Base-by-base conservation (phyloP, 2,329 filamentous ascomycete genomes). In the Xylariaceae sp. region DNA sequence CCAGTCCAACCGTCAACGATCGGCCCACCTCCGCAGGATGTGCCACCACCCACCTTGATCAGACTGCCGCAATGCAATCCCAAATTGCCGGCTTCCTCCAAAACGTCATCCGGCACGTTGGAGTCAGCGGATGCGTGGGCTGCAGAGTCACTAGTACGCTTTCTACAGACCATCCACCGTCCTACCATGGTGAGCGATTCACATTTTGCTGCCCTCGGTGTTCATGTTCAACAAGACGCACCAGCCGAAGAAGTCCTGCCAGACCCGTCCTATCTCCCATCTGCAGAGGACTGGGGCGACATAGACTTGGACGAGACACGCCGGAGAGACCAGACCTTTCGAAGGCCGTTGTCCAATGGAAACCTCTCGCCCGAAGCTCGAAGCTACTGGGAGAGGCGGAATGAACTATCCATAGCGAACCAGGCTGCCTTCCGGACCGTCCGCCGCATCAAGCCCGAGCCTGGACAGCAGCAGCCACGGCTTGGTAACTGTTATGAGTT, bases 401-500 rank as follows among this genome's bases (percentile, higher is more conserved):
- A 67, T 29, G 79, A 83, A 61, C 68, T 84, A 7, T 72, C 70
- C 13, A 69, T 72, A 39, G 51, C 64, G 18, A 84, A 84, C 47
- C 70, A 76, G 32, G 67, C 73, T 31, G 80, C 79, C 7, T 84
- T 81, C 55, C 74, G 78, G 19, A 78, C 77, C 1, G 72, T 83
- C 41, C 73, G 79, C 18, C 73, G 80, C 34, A 65, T 82, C n/a
- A 68, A 71, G 4, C 64, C 75, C 1, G 69, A 71, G 26, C 71
- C 70, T 31, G 80, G 79, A 31, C 72, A 73, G 52, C 63, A 69
- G 34, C 66, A 73, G 28, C 69, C 73, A 22, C 73, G 79, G 6
- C 62, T 84, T 7, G 80, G 80, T 12, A 82, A 81, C 50, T 73
- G 76, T 4, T 83, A 82, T 51, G 80, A 83, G 59, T 83, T 84